Percentiles rank a stretch among this genome's conserved stretches.
Conservation (phyloP, 371 early-diverging fungal species). For the Rhizopus stolonifer region DNA sequence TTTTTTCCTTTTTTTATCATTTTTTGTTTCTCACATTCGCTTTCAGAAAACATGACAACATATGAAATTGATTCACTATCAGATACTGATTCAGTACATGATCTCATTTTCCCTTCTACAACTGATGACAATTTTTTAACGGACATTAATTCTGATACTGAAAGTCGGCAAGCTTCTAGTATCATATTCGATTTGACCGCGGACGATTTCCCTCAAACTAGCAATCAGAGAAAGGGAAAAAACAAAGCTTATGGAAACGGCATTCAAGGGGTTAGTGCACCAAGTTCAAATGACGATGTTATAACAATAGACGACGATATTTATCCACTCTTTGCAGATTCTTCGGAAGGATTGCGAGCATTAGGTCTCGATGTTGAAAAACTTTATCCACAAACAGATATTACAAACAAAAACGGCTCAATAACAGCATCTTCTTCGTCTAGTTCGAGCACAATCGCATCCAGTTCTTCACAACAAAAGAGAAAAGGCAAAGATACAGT, state of each 20-base stretch:
- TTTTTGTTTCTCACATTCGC: too few species aligned
- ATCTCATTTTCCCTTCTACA: background rate
- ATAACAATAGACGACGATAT: conserved; percentile 15
- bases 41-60: background rate
- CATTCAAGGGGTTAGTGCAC: too few species aligned
- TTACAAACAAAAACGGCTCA: too few species aligned
- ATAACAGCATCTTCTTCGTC: too few species aligned
- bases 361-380: conserved; percentile 26
- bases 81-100: background rate
- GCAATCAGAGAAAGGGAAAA: background rate
- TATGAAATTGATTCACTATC: background rate
- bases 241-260: background rate
- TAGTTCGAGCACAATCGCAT: too few species aligned
- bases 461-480: background rate
- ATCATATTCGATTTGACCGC: conserved; percentile 14
- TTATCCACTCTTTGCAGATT: conserved; percentile 21
- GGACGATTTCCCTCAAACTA: conserved; percentile 9
- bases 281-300: conserved; percentile 7
- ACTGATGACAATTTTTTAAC: background rate
- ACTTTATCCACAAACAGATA: conserved; percentile 10
- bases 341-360: conserved; percentile 11
- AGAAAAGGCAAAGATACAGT: background rate
- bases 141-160: background rate
- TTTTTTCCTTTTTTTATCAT: too few species aligned
- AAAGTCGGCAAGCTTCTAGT: background rate